Conservation (phyloP, 805 yeast genomes). For the Jamesozyma piceae region DNA sequence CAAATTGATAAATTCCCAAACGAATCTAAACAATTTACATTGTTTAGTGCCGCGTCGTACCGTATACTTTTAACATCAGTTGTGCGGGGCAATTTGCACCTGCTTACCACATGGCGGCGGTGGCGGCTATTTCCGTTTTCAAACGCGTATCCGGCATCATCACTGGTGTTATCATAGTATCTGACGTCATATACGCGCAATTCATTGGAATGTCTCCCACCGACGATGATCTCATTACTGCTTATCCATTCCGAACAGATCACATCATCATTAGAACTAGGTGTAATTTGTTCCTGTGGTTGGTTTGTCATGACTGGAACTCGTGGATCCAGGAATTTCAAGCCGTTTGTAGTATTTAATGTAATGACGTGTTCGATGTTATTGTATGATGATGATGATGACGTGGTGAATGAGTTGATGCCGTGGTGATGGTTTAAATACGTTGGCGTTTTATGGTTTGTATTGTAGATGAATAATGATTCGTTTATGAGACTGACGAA, state of each 20-base stretch:
- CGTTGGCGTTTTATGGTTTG: conserved; percentile 32
- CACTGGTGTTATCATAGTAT: neutral
- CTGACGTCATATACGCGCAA: neutral
- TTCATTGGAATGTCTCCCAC: neutral
- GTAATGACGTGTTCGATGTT: too few species aligned
- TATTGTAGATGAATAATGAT: conserved; percentile 70
- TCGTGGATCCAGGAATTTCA: neutral
- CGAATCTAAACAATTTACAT: conserved; percentile 4
- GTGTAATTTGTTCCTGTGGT: neutral
- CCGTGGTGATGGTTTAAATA: conserved; percentile 20
- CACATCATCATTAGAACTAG: neutral
- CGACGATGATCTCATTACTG: neutral
- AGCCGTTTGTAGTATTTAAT: conserved; percentile 1
- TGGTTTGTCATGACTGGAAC: neutral
- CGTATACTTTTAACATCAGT: neutral
- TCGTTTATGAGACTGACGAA: conserved; percentile 58
- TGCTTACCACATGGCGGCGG: neutral
- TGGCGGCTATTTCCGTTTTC: too few species aligned
- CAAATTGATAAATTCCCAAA: conserved; percentile 11
- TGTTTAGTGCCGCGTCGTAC: neutral
- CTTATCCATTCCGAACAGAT: neutral
- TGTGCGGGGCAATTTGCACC: neutral
- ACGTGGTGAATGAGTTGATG: conserved; percentile 17
- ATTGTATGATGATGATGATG: conserved; percentile 2
- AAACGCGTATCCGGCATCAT: too few species aligned